Evolutionary conservation across 2,329 filamentous ascomycete species (phyloP).

Genomic region (Grosmannia serpens): DNA sequence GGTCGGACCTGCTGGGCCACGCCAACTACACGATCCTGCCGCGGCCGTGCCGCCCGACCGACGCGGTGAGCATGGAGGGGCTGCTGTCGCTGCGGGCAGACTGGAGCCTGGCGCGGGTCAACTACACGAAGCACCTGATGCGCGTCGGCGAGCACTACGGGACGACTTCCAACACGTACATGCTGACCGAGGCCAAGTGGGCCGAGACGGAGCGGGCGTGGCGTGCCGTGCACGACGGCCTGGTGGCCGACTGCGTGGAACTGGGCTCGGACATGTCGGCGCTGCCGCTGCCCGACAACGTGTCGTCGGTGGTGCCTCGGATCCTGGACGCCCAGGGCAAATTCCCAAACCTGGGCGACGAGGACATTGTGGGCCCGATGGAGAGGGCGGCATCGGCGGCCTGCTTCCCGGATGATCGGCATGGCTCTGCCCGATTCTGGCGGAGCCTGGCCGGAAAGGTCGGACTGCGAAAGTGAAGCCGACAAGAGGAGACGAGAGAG

Average conservation of each 20-base stretch:
- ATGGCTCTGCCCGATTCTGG: conserved; percentile 29
- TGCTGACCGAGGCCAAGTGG: conserved; percentile 83
- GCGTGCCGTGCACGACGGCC: conserved; percentile 56
- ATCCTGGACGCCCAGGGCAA: conserved; percentile 68
- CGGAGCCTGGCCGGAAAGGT: conserved; percentile 37
- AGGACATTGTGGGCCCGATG: conserved; percentile 93
- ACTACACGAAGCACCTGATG: conserved; percentile 81
- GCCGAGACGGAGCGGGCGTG: conserved; percentile 64
- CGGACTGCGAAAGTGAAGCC: conserved; percentile 18
- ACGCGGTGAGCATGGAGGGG: conserved; percentile 40
- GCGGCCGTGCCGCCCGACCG: conserved; percentile 61
- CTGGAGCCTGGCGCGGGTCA: conserved; percentile 73
- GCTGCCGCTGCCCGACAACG: conserved; percentile 35
- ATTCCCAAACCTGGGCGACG: conserved; percentile 77
- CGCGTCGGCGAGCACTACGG: conserved; percentile 87
- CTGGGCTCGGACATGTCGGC: conserved; percentile 20
- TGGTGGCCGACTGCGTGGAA: conserved; percentile 34
- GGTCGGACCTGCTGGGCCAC: conserved; percentile 78
- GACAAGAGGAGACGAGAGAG: no score
- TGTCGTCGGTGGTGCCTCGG: conserved; percentile 54
- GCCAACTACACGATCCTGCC: conserved; percentile 87
- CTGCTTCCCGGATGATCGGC: conserved; percentile 23
- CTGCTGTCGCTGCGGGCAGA: conserved; percentile 57
- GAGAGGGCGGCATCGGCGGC: conserved; percentile 35
- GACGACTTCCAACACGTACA: conserved; percentile 77